Base-by-base conservation (phyloP, 352 stramenopile genomes). In the Globisporangium cederbergense region DNA sequence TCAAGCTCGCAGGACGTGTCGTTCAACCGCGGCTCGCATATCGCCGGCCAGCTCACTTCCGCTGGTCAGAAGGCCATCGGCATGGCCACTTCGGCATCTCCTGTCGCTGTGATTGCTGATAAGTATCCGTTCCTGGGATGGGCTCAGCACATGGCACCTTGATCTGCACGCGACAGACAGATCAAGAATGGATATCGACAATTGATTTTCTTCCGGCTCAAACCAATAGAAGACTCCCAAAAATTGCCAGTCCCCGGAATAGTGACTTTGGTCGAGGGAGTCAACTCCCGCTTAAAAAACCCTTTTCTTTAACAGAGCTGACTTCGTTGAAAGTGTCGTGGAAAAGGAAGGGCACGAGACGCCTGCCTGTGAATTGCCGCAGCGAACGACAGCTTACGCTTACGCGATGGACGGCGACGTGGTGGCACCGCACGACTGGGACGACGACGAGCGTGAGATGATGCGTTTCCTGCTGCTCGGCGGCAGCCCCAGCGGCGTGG, bases 1-100 rank as follows among this genome's bases (percentile, higher is more conserved):
- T 62, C 13, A 74, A 82, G 68, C n/a, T 86, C 22, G 69, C 68
- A 86, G 66, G 65, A 77, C 28, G 60, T 80, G 22, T 65, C 64
- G 38, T 82, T 80, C 66, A 51, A 68, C 42, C 72, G 72, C 25
- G 74, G 74, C 10, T 71, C 71, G 20, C 62, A 80, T 57, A 70
- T 66, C 11, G 32, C 72, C 6, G 59, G 25, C 28, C 47, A 76
- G 9, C 25, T 28, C 25, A 28, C 25, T 28, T 28, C 25, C 25
- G 25, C 25, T 28, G 71, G 76, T 36, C 55, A 66, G 43, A 76
- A 75, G 66, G 64, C 60, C 16, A 74, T 86, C 47, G 69, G 61
- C 1, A 58, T 73, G 1, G 72, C 49, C 18, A 68, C 59, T 1
- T 13, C 16, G 1, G 13, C n/a, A 0, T 14, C 13, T 13, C 4